Percentiles rank a stretch among this genome's conserved stretches.
phyloP scores from a whole-genome alignment of 1,284 basidiomycete species.

The Trichosporon coremiiforme region DNA sequence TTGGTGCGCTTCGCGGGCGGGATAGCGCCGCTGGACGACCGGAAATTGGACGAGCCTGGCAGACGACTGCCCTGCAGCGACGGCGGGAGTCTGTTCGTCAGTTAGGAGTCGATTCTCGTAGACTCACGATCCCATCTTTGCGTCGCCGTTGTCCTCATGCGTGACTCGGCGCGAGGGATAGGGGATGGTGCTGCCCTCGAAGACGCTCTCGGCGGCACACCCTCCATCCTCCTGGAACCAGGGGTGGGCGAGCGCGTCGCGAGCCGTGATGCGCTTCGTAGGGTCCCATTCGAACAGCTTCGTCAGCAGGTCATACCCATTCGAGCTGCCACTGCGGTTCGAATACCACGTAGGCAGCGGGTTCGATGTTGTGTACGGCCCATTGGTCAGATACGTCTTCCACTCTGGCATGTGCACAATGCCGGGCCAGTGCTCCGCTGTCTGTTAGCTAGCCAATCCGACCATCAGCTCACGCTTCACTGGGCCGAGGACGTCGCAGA shows the following conservation, averaged over 20 bases:
- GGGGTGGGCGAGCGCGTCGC: constrained; percentile 73
- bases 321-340: constrained; percentile 59
- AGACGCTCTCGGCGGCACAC: constrained; percentile 51
- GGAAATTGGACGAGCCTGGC: constrained; percentile 51
- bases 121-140: constrained; percentile 58
- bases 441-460: constrained; percentile 9
- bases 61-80: constrained; percentile 46
- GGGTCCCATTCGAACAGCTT: constrained; percentile 88
- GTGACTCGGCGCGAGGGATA: constrained; percentile 60
- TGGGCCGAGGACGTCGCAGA: constrained; percentile 91
- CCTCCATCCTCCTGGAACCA: constrained; percentile 60
- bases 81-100: constrained; percentile 42
- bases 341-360: constrained; percentile 68
- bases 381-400: constrained; percentile 75
- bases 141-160: constrained; percentile 60
- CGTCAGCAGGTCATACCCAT: constrained; percentile 79
- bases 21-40: constrained; percentile 40
- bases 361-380: constrained; percentile 55
- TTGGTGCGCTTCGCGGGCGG: constrained; percentile 40
- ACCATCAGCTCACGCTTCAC: constrained; percentile 66
- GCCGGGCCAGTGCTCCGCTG: constrained; percentile 78
- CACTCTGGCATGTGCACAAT: constrained; percentile 88
- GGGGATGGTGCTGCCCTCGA: constrained; percentile 53
- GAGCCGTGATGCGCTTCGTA: constrained; percentile 77
- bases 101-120: neutral